Conservation (phyloP, 2,329 filamentous ascomycete genomes). For the Alternaria ethzedia region DNA sequence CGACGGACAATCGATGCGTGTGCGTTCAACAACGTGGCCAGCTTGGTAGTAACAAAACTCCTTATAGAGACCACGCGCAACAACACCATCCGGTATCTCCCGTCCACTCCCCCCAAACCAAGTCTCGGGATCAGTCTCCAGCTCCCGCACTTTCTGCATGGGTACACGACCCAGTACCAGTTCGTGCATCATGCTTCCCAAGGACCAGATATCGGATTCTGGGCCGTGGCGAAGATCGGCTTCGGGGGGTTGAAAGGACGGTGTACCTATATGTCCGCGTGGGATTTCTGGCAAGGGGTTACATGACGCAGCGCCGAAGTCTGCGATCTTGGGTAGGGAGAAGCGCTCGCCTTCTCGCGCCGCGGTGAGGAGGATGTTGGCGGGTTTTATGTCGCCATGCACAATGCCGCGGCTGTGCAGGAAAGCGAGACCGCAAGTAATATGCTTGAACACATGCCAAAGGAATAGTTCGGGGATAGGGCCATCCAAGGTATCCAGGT, state of each 20-base stretch:
- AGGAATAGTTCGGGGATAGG: neutral
- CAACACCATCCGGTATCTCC: neutral
- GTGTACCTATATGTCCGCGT: neutral
- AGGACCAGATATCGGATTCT: neutral
- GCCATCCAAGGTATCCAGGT: neutral
- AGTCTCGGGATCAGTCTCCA: neutral
- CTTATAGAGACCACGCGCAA: neutral
- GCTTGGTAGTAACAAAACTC: neutral
- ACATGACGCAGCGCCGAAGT: conserved; percentile 1
- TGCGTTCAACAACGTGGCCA: neutral
- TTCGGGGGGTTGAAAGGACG: neutral
- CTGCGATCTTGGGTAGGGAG: conserved; percentile 1
- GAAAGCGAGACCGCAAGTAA: conserved; percentile 12
- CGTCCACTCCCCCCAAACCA: neutral
- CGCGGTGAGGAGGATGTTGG: conserved; percentile 18
- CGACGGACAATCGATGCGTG: neutral
- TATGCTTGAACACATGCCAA: conserved; percentile 1
- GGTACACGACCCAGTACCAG: neutral
- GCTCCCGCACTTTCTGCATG: neutral
- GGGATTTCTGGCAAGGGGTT: neutral
- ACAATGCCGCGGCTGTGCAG: conserved; percentile 11
- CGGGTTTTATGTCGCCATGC: conserved; percentile 7
- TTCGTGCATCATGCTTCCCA: neutral
- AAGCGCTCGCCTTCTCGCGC: neutral
- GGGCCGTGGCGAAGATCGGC: neutral